A percentile compares a stretch with the other conserved stretches of the same genome.
Conservation (phyloP, 1,284 basidiomycete species). For the Ceratorhiza oryzae-sativae region DNA sequence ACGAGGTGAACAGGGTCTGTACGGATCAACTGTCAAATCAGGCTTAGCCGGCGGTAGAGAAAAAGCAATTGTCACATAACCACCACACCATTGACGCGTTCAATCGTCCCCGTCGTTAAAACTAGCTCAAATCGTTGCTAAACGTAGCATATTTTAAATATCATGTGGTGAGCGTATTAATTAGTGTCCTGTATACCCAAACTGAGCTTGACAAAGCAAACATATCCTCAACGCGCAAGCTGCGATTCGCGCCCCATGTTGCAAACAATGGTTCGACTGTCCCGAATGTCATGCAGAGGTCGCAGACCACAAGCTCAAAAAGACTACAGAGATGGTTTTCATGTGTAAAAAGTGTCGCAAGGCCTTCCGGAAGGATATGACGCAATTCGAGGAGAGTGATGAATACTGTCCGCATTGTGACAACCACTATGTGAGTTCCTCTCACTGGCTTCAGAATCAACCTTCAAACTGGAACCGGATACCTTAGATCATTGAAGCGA, state of each 20-base stretch:
- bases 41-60: not conserved
- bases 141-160: not conserved
- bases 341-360: constrained; percentile 98
- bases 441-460: not conserved
- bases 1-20: not conserved
- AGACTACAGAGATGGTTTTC: constrained; percentile 91
- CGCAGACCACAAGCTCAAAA: constrained; percentile 75
- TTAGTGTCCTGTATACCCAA: not conserved
- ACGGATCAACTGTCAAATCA: constrained; percentile 9
- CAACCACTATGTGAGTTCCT: constrained; percentile 86
- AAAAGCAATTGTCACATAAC: not conserved
- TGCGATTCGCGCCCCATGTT: constrained; percentile 91
- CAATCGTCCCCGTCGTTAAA: not conserved
- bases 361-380: constrained; percentile 95
- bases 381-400: constrained; percentile 90
- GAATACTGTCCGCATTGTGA: constrained; percentile 99
- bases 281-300: constrained; percentile 91
- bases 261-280: constrained; percentile 96
- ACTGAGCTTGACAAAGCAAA: constrained; percentile 63
- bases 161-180: constrained; percentile 6
- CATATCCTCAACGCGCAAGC: constrained; percentile 94
- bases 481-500: constrained; percentile 86
- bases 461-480: not conserved
- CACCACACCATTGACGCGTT: not conserved
- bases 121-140: not conserved